Conservation (phyloP, 495 filamentous ascomycete genomes). For the Penicillium cosmopolitanum region DNA sequence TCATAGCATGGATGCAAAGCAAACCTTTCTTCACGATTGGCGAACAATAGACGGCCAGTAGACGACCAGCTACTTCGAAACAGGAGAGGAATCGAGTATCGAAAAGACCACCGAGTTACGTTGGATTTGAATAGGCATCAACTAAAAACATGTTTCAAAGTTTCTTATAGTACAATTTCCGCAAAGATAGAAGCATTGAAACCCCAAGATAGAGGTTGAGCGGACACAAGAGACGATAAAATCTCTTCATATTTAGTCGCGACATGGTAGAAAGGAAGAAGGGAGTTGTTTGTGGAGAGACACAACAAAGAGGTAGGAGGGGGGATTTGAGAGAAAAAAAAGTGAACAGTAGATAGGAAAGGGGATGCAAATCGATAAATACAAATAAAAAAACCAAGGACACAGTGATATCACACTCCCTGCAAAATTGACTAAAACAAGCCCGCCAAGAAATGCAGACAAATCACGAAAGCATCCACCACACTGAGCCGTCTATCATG, state of each 20-base stretch:
- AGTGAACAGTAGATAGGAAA: slow-evolving; percentile 22
- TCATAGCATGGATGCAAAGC: too few species aligned
- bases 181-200: slow-evolving; percentile 2
- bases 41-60: too few species aligned
- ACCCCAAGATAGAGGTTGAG: neutral
- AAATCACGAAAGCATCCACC: slow-evolving; percentile 24
- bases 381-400: slow-evolving; percentile 40
- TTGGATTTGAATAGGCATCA: neutral
- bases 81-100: too few species aligned
- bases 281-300: slow-evolving; percentile 16
- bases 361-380: slow-evolving; percentile 41
- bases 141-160: slow-evolving; percentile 6
- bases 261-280: slow-evolving; percentile 17
- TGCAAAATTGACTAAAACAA: slow-evolving; percentile 20
- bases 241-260: slow-evolving; percentile 22
- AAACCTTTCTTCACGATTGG: too few species aligned
- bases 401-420: slow-evolving; percentile 33
- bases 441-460: slow-evolving; percentile 24
- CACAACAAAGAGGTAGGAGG: slow-evolving; percentile 4
- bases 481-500: slow-evolving; percentile 35
- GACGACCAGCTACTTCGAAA: too few species aligned
- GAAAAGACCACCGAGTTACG: too few species aligned
- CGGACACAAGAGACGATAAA: slow-evolving; percentile 6
- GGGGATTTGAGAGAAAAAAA: slow-evolving; percentile 16
- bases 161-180: slow-evolving; percentile 18